Percentiles rank a stretch among this genome's conserved stretches.
These are phyloP conservation scores for Candida pseudofarinosa DNA, from an alignment of 805 yeast species.

Conservation along the genomic window DNA sequence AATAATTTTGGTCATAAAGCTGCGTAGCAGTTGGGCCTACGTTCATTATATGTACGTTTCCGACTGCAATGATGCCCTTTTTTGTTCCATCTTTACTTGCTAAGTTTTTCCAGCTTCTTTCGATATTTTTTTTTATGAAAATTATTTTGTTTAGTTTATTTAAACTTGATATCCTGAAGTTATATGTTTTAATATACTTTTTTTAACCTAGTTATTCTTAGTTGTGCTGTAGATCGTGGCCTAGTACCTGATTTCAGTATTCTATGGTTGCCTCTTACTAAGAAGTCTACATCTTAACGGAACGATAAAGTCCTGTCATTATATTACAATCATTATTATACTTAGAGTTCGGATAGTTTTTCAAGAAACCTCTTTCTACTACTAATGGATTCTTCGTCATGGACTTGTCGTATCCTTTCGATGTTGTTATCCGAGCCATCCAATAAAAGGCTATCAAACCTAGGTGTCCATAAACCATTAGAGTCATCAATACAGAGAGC, in stretches of 20 bases:
- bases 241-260: neutral
- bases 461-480: constrained; percentile 8
- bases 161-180: neutral
- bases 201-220: neutral
- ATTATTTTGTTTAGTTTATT: constrained; percentile 3
- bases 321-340: neutral
- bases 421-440: neutral
- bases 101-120: constrained; percentile 2
- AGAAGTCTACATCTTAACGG: neutral
- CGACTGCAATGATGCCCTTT: neutral
- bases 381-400: constrained; percentile 8
- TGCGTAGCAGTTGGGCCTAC: too few relatives aligned
- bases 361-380: constrained; percentile 10
- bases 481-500: constrained; percentile 13
- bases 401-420: constrained; percentile 7
- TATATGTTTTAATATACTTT: constrained; percentile 1
- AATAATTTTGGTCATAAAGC: constrained; percentile 3
- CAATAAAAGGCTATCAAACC: constrained; percentile 2
- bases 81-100: neutral
- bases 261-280: too few relatives aligned
- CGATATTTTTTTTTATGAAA: constrained; percentile 8
- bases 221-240: neutral
- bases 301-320: neutral
- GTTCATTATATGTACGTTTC: neutral
- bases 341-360: neutral